Percentiles rank a stretch among this genome's conserved stretches.
Evolutionary conservation across 2,329 filamentous ascomycete species (phyloP).

Genomic region (Hortaea werneckii): DNA sequence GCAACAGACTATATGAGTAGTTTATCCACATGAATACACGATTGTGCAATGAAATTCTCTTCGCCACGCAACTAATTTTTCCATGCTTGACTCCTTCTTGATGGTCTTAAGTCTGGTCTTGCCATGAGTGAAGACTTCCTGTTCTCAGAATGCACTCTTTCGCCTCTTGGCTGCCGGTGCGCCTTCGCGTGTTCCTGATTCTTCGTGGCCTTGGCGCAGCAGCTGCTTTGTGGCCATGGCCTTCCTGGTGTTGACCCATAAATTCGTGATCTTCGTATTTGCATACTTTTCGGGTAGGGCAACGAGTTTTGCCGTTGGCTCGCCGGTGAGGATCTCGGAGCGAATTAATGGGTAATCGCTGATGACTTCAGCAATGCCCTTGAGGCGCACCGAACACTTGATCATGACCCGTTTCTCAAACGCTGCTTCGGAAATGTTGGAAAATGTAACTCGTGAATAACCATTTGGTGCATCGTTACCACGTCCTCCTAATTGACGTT

Average conservation of each 20-base stretch:
- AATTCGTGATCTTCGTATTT: neutral
- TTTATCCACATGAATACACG: too few species aligned
- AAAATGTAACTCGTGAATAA: neutral
- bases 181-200: too few species aligned
- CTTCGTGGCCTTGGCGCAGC: too few species aligned
- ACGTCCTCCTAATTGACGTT: neutral
- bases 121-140: too few species aligned
- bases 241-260: neutral
- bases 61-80: too few species aligned
- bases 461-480: neutral
- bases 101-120: too few species aligned
- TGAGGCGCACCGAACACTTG: neutral
- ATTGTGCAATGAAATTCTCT: too few species aligned
- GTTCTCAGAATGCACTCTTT: too few species aligned
- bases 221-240: too few species aligned
- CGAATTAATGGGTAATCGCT: neutral
- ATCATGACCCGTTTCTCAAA: neutral
- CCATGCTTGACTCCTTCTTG: too few species aligned
- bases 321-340: neutral
- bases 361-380: neutral
- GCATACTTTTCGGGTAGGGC: neutral
- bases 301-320: neutral
- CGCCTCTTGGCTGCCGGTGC: too few species aligned
- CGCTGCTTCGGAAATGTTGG: neutral
- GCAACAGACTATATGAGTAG: too few species aligned